Evolutionary conservation across 192 early-diverging fungal genomes (phyloP).

Genomic region (Entomortierella beljakovae): DNA sequence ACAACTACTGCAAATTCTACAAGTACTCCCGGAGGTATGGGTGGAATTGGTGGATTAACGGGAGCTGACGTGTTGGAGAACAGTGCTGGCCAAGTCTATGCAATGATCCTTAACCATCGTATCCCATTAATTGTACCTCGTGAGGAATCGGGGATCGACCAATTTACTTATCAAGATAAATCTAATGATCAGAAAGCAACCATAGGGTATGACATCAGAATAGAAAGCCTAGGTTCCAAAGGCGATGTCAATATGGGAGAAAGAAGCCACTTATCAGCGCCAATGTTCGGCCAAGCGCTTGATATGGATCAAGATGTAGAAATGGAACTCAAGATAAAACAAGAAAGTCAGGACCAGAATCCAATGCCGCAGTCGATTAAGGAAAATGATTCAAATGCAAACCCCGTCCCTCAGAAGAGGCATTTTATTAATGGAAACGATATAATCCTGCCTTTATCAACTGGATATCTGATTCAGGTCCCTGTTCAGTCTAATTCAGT

Average conservation of each 20-base stretch:
- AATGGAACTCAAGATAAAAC: slow-evolving; percentile 11
- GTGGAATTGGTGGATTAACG: slow-evolving; percentile 33
- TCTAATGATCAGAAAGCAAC: background rate
- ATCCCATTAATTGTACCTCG: slow-evolving; percentile 57
- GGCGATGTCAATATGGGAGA: slow-evolving; percentile 7
- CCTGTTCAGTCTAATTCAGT: slow-evolving; percentile 55
- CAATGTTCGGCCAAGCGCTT: slow-evolving; percentile 1
- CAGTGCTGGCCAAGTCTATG: slow-evolving; percentile 54
- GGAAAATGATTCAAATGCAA: background rate
- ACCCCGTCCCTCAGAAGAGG: background rate
- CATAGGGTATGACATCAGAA: background rate
- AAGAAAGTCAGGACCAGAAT: slow-evolving; percentile 1
- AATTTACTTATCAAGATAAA: background rate
- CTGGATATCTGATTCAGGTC: slow-evolving; percentile 60
- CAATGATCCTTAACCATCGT: slow-evolving; percentile 63
- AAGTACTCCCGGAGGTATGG: slow-evolving; percentile 14
- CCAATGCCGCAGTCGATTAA: background rate
- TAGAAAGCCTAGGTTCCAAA: background rate
- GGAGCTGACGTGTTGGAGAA: slow-evolving; percentile 30
- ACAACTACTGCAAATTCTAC: background rate
- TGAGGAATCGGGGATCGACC: slow-evolving; percentile 11
- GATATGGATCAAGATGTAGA: slow-evolving; percentile 32
- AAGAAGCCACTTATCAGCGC: background rate
- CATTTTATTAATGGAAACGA: slow-evolving; percentile 5
- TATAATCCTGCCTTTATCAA: slow-evolving; percentile 62